Conservation (phyloP, 805 yeast species). For the Priceomyces fermenticarens region DNA sequence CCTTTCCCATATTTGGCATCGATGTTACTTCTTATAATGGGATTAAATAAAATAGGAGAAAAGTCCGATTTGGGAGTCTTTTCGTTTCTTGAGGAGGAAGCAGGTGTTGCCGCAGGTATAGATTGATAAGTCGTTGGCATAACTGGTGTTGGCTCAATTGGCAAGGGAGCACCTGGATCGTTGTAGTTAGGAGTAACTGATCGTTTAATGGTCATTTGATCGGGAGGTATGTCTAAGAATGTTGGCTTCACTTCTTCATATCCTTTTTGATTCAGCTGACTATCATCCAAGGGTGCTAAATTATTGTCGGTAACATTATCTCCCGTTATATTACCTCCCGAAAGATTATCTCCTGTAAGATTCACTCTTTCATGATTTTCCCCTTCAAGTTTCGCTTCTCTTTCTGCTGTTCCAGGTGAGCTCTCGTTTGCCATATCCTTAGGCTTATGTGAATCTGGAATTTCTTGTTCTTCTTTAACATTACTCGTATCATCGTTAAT, state of each 20-base stretch:
- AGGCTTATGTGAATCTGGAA: too few species aligned
- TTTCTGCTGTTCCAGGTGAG: background rate
- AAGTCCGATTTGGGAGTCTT: conserved; percentile 53
- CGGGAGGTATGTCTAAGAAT: conserved; percentile 52
- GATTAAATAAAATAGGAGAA: conserved; percentile 80
- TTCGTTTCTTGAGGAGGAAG: conserved; percentile 1
- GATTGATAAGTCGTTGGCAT: conserved; percentile 21
- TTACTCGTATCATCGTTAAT: background rate
- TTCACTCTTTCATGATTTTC: background rate
- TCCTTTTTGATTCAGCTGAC: background rate
- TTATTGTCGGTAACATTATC: background rate
- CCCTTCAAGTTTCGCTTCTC: background rate
- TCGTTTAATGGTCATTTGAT: conserved; percentile 51
- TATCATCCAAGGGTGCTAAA: background rate
- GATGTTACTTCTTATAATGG: conserved; percentile 67
- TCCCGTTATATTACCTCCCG: background rate
- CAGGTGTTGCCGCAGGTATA: conserved; percentile 8
- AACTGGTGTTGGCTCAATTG: conserved; percentile 50
- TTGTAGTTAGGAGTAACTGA: conserved; percentile 52
- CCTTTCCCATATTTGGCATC: conserved; percentile 88
- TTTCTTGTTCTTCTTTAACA: too few species aligned
- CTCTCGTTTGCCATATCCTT: too few species aligned
- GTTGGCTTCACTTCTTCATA: conserved; percentile 6
- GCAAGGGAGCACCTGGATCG: conserved; percentile 85
- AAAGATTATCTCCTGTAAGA: too few species aligned